Evolutionary conservation across 345 rosid species (phyloP), one percentile per base, ranked within the genome.

Genomic region (Citrus glauca): DNA sequence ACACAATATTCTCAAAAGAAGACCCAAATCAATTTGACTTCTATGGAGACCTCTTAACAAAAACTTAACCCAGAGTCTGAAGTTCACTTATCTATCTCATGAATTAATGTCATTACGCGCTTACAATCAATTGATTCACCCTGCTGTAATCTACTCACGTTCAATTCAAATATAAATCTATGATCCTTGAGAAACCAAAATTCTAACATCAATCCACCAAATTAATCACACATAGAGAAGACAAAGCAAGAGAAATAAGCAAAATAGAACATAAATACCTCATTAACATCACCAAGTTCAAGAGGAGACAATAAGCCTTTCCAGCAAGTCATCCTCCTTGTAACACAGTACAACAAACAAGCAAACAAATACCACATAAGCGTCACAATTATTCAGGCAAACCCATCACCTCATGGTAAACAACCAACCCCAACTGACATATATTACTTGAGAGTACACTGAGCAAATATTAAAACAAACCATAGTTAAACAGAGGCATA

Each of bases 261-360:
- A 65, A 78, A 78, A 33, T 17, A 71, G 25, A 45, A 63, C 65
- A 35, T 63, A 71, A 71, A 30, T 71, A 71, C 76, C 76, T 33
- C 57, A 20, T 17, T 68, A 45, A 71, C 60, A 62, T 63, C 11
- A 63, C 30, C 10, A 22, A 63, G 71, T 78, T 62, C 64, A 71
- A 62, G 50, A 64, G 57, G 76, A 78, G 33, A 50, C 35, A 42
- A 62, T 25, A 30, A 63, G 63, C 68, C 69, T 62, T 24, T 2
- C 64, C 35, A 45, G 72, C 72, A 75, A 42, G 19, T 69, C 63
- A 63, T 37, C 64, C 81, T 78, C 66, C 76, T 71, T 64, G 35
- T 63, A 78, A 35, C 71, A 63, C 76, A 78, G 28, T 30, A 45
- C 45, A 64, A 78, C 59, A 78, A 63, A 75, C 19, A 62, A 61